A percentile compares a stretch with the other conserved stretches of the same genome.
Evolutionary conservation across 305 asterid species (phyloP).

Genomic region (Solanum aculeatissimum): DNA sequence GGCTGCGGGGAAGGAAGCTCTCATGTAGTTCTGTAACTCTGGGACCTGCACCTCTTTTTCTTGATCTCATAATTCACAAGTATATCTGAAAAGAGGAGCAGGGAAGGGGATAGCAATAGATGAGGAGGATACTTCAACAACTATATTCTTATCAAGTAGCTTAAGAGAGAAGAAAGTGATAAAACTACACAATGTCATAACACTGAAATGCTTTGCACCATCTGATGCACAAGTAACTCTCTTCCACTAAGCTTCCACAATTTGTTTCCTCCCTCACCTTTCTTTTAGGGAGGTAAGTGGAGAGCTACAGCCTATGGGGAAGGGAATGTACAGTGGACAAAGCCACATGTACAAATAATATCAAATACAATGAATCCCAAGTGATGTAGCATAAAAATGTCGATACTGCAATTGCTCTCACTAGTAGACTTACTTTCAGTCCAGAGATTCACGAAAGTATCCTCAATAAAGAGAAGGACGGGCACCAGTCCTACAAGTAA

Average conservation of each 20-base stretch:
- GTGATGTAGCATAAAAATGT: background rate
- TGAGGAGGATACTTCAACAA: background rate
- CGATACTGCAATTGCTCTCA: constrained; percentile 16
- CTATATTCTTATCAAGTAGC: background rate
- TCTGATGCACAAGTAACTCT: background rate
- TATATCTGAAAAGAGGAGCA: background rate
- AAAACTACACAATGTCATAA: background rate
- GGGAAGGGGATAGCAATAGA: background rate
- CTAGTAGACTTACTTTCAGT: constrained; percentile 34
- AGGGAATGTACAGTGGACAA: background rate
- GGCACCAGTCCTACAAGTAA: constrained; percentile 54
- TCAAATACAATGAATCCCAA: background rate
- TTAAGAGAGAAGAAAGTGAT: background rate
- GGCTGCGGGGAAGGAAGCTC: constrained; percentile 19
- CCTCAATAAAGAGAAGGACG: constrained; percentile 49
- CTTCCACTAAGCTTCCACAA: too few relatives aligned
- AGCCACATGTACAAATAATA: background rate
- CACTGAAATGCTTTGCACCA: background rate
- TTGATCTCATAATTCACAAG: constrained; percentile 7
- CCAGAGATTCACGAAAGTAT: constrained; percentile 49
- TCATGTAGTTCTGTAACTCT: constrained; percentile 16
- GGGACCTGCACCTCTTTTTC: constrained; percentile 35
- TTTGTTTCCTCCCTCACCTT: too few relatives aligned
- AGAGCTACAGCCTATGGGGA: background rate
- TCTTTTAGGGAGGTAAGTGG: background rate